Evolutionary conservation across 768 basidiomycete species (phyloP).

Genomic region (Sarcodon aspratus): DNA sequence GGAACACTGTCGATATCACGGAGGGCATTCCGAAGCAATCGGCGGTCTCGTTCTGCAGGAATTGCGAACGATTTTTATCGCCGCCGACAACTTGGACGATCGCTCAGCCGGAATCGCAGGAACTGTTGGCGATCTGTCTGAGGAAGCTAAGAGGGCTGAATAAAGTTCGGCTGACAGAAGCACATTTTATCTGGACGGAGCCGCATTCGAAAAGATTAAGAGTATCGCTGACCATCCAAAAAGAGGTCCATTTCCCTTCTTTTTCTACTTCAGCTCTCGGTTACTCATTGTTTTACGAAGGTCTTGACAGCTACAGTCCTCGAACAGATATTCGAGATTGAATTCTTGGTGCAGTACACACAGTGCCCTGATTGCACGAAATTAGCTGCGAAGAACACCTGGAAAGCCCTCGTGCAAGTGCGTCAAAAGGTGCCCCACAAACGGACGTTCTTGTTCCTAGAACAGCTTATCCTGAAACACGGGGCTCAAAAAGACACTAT

Average conservation of each 20-base stretch:
- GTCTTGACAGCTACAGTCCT: slow-evolving; percentile 91
- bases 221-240: slow-evolving; percentile 94
- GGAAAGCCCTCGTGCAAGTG: slow-evolving; percentile 98
- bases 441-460: slow-evolving; percentile 93
- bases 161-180: slow-evolving; percentile 95
- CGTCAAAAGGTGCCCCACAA: slow-evolving; percentile 98
- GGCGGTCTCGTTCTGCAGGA: slow-evolving; percentile 85
- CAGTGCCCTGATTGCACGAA: slow-evolving; percentile 93
- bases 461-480: slow-evolving; percentile 95
- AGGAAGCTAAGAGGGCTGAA: slow-evolving; percentile 90
- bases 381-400: slow-evolving; percentile 96
- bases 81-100: slow-evolving; percentile 83
- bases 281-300: slow-evolving; percentile 21
- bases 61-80: slow-evolving; percentile 91
- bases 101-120: slow-evolving; percentile 83
- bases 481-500: slow-evolving; percentile 96
- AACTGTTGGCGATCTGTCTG: slow-evolving; percentile 88
- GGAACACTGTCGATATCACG: slow-evolving; percentile 93
- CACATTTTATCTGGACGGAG: slow-evolving; percentile 99
- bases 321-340: slow-evolving; percentile 95
- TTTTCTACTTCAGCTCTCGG: background rate
- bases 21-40: slow-evolving; percentile 97
- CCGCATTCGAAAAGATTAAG: slow-evolving; percentile 91
- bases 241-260: slow-evolving; percentile 55
- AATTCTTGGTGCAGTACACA: slow-evolving; percentile 87